Evolutionary conservation across 768 basidiomycete species (phyloP), one percentile per base, ranked within the genome.

Genomic region (Multifurca ochricompacta): DNA sequence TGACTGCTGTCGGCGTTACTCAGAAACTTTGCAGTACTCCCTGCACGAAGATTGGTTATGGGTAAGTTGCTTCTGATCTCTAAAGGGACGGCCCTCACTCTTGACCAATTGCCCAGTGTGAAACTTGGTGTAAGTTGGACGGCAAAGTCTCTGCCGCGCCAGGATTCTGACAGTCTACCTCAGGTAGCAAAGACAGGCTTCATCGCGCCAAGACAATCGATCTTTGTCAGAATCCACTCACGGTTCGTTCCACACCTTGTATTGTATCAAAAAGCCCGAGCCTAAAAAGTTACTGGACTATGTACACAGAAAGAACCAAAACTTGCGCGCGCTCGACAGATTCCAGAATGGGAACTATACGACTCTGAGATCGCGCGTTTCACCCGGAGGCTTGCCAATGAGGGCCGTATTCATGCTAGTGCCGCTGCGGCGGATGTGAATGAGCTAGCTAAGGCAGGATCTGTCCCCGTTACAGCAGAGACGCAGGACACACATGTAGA

Each of bases 321-420:
- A 68, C 77, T 98, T 5, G 79, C 84, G 3, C 82, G 96, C 21
- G 96, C 96, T 3, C 81, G 94, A 34, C 83, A 92, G 63, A 96
- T 98, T 48, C 95, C 96, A 0, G 96, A 98, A 66, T 99, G 96
- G 96, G 92, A 95, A 59, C 80, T 80, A 45, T 98, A 97, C 65
- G 95, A 99, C 67, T 65, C 73, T 5, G 93, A 99, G 69, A 93
- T 98, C 48, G 85, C 94, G 2, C 76, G 71, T 25, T 91, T 99
- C 58, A 84, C 88, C 0, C 77, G 80, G 23, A 75, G 80, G 48
- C 74, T 95, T 41, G 83, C 86, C 2, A 74, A 82, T 11, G 75
- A 81, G 27, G 89, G 89, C 23, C 73, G 78, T 59, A 83, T 91
- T 53, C 80, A 75, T 34, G 83, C 83, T 1, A 77, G 78, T 19